Evolutionary conservation across 805 yeast species (phyloP).

Genomic region (Nakazawaea holstii): DNA sequence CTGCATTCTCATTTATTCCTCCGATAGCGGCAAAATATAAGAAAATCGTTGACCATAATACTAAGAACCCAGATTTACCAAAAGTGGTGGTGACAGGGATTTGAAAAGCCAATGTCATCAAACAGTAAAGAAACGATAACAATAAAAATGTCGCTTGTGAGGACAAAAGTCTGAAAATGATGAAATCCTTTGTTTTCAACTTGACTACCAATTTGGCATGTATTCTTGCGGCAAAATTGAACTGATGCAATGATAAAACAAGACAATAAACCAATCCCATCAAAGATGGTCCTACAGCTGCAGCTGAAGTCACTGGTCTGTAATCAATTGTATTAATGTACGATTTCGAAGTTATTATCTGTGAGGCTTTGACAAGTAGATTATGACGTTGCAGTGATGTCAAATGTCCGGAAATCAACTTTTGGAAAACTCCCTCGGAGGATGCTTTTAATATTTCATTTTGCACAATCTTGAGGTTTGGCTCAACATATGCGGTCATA

Average conservation of each 20-base stretch:
- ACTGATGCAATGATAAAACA: slow-evolving; percentile 62
- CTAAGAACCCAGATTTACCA: slow-evolving; percentile 61
- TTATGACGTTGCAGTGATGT: not conserved
- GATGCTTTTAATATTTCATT: slow-evolving; percentile 15
- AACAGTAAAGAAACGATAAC: slow-evolving; percentile 51
- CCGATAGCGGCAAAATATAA: slow-evolving; percentile 67
- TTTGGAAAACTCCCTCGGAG: not conserved
- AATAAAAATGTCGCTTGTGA: slow-evolving; percentile 52
- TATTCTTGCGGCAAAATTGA: slow-evolving; percentile 50
- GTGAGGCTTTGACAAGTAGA: not conserved
- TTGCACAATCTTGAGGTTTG: slow-evolving; percentile 34
- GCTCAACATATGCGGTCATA: slow-evolving; percentile 38
- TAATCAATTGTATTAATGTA: slow-evolving; percentile 32
- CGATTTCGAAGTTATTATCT: slow-evolving; percentile 13
- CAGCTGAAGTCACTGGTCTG: slow-evolving; percentile 43
- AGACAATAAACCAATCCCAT: slow-evolving; percentile 70
- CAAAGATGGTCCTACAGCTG: slow-evolving; percentile 60
- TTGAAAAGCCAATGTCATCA: slow-evolving; percentile 66
- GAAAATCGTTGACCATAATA: slow-evolving; percentile 62
- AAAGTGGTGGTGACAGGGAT: slow-evolving; percentile 52
- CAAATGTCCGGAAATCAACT: not conserved
- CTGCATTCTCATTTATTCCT: slow-evolving; percentile 59
- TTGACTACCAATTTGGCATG: slow-evolving; percentile 45
- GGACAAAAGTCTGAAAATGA: slow-evolving; percentile 45
- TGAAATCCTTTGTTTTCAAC: slow-evolving; percentile 38